Conservation (phyloP, 148 eudicot genomes). For the Rhododendron simsii region DNA sequence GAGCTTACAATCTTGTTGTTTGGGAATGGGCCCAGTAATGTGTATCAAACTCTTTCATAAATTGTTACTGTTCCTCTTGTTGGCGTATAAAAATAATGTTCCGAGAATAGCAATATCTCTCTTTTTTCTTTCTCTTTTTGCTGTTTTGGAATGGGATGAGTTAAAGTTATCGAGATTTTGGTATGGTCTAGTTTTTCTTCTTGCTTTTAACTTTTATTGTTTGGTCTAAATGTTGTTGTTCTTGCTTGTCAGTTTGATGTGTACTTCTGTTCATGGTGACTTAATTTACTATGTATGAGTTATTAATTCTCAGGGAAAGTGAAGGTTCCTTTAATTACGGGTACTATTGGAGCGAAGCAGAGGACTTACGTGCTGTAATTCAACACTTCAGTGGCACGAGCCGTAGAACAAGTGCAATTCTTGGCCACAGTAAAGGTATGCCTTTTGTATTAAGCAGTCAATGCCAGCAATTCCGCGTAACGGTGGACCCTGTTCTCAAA, state of each 20-base stretch:
- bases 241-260: not conserved
- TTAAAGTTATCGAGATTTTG: not conserved
- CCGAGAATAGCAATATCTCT: not conserved
- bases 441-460: not conserved
- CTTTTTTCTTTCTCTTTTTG: not conserved
- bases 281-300: not conserved
- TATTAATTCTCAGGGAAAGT: slow-evolving; percentile 57
- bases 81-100: not conserved
- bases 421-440: slow-evolving; percentile 91
- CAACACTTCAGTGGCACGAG: slow-evolving; percentile 46
- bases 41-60: not conserved
- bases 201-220: not conserved
- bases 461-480: not conserved
- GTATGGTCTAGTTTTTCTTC: not conserved
- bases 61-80: not conserved
- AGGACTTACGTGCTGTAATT: slow-evolving; percentile 62
- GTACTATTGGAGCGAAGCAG: slow-evolving; percentile 60
- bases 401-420: slow-evolving; percentile 52
- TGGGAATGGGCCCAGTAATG: not conserved
- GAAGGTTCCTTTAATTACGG: slow-evolving; percentile 73
- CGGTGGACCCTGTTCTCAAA: not conserved
- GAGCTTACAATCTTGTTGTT: not conserved
- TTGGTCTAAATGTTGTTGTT: not conserved
- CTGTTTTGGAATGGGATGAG: not conserved
- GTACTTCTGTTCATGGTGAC: not conserved